Evolutionary conservation across 306 rosid genomes (phyloP).

Genomic region (Cucurbita moschata): DNA sequence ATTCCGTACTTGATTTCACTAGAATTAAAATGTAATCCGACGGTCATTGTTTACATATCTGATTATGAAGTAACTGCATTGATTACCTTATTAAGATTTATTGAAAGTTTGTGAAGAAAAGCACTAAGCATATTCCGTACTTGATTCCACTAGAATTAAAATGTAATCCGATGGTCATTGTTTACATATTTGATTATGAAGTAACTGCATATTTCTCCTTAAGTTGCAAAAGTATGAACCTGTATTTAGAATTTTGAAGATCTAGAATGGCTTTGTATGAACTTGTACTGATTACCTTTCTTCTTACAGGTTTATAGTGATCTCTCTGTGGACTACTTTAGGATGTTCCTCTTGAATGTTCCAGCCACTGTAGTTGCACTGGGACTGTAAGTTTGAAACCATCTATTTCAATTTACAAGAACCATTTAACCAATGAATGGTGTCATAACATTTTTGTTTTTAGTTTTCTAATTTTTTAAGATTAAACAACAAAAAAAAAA

Average conservation of each 20-base stretch:
- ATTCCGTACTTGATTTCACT: no score
- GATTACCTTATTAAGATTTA: no score
- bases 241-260: neutral
- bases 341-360: constrained; percentile 73
- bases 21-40: no score
- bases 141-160: no score
- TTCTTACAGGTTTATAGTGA: constrained; percentile 79
- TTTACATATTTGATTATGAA: no score
- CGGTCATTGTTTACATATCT: no score
- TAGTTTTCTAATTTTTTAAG: no score
- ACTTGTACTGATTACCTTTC: constrained; percentile 9
- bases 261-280: neutral
- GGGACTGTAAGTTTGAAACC: constrained; percentile 49
- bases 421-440: neutral
- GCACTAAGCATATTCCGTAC: no score
- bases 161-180: no score
- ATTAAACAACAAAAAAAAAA: no score
- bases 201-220: neutral
- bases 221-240: neutral
- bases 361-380: constrained; percentile 82
- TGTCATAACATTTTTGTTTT: neutral
- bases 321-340: constrained; percentile 70
- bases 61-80: neutral
- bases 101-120: no score
- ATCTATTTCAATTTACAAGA: neutral